Evolutionary conservation across 495 filamentous ascomycete genomes (phyloP).

Genomic region (Tricharina praecox): DNA sequence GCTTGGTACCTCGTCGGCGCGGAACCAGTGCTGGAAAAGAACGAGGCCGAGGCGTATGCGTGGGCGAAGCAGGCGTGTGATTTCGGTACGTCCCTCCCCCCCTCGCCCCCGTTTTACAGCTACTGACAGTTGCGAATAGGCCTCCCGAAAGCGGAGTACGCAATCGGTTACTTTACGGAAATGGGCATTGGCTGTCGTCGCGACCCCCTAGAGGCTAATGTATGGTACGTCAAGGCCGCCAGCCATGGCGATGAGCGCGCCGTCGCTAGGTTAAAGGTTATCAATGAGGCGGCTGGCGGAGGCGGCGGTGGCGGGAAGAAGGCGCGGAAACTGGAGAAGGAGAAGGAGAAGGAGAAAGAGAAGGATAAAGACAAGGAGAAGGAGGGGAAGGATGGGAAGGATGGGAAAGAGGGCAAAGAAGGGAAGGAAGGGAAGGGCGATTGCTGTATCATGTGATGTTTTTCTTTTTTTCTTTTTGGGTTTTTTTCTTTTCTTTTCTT

Average conservation of each 20-base stretch:
- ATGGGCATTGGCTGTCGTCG: constrained; percentile 92
- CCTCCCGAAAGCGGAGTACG: constrained; percentile 84
- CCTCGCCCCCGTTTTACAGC: neutral
- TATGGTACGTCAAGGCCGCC: constrained; percentile 95
- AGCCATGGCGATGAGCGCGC: constrained; percentile 83
- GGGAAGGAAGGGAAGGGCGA: too few relatives aligned
- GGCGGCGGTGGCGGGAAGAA: constrained; percentile 8
- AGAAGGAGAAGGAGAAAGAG: constrained; percentile 18
- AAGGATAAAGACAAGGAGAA: constrained; percentile 16
- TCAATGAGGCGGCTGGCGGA: constrained; percentile 69
- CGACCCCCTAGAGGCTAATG: constrained; percentile 85
- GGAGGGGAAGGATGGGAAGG: too few relatives aligned
- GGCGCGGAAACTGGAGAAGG: constrained; percentile 16
- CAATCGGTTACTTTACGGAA: constrained; percentile 92
- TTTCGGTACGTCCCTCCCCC: constrained; percentile 42
- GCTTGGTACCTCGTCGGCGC: constrained; percentile 98
- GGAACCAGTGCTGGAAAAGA: constrained; percentile 79
- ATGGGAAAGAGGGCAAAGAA: too few relatives aligned
- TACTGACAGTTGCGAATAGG: constrained; percentile 33
- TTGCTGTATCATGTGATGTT: too few relatives aligned
- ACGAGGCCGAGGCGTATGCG: constrained; percentile 90
- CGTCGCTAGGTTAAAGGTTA: constrained; percentile 67
- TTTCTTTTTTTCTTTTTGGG: too few relatives aligned
- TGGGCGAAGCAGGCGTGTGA: constrained; percentile 83
- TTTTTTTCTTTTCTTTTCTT: too few relatives aligned